These are phyloP conservation scores for Ophiocordyceps robertsii DNA, from an alignment of 2,329 filamentous ascomycete species.

Conservation along the genomic window DNA sequence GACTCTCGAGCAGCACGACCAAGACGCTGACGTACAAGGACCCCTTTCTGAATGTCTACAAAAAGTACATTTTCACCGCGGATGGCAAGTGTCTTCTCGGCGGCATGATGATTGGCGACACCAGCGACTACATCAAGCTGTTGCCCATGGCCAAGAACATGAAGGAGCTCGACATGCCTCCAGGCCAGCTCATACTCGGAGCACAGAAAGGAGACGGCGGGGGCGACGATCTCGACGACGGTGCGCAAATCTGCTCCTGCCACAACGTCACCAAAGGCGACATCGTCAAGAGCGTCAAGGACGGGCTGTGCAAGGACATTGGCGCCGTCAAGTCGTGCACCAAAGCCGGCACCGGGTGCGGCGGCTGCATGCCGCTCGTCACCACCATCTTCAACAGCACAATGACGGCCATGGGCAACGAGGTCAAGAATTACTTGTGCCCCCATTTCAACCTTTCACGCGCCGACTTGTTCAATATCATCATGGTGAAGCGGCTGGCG, in stretches of 20 bases:
- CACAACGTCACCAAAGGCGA: constrained; percentile 87
- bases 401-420: constrained; percentile 73
- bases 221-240: constrained; percentile 65
- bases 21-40: constrained; percentile 83
- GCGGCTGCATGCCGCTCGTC: constrained; percentile 79
- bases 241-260: constrained; percentile 83
- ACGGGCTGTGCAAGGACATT: constrained; percentile 68
- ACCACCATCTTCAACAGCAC: constrained; percentile 83
- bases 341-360: constrained; percentile 83
- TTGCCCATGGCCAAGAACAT: constrained; percentile 78
- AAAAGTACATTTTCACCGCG: constrained; percentile 82
- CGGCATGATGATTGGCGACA: constrained; percentile 97
- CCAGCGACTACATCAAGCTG: constrained; percentile 77
- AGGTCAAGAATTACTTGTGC: constrained; percentile 78
- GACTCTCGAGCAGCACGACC: constrained; percentile 25
- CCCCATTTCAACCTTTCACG: constrained; percentile 74
- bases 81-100: constrained; percentile 84
- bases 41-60: constrained; percentile 79
- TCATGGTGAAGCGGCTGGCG: constrained; percentile 66
- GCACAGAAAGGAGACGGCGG: constrained; percentile 58
- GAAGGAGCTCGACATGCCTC: constrained; percentile 64
- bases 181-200: constrained; percentile 73
- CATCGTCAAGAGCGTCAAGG: constrained; percentile 57
- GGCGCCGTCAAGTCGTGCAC: constrained; percentile 79
- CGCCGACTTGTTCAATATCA: constrained; percentile 80